Base-by-base conservation (phyloP, 148 eudicot species). In the Arbutus unedo region DNA sequence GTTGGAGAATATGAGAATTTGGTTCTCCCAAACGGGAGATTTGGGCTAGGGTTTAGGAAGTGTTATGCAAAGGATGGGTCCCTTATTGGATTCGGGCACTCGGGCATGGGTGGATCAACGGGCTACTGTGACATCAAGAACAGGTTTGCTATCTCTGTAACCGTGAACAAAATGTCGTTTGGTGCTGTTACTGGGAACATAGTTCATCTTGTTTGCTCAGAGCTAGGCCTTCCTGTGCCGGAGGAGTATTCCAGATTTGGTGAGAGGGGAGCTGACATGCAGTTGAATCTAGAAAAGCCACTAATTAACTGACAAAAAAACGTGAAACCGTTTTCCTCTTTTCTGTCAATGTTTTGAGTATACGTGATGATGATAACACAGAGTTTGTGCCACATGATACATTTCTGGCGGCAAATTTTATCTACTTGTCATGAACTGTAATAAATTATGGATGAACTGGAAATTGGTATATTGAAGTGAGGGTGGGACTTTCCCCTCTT, bases 31-130 rank as follows among this genome's bases (percentile, higher is more conserved):
- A 78, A 88, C 84, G 97, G 97, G 51, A 85, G 85, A 38, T 94
- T 92, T 60, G 99, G 99, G 49, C 87, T 96, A 53, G 99, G 99
- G 41, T 96, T 96, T 80, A 92, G 82, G 87, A 93, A 91, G 80
- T 84, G 87, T 67, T 86, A 86, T 16, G 83, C 92, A 0, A 76
- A 64, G 47, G 97, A 96, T 81, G 97, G 97, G 16, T 83, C 84
- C 5, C 71, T 92, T 62, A 83, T 88, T 66, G 99, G 98, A 5
- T 94, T 96, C 11, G 99, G 99, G 81, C 99, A 96, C 84, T 87
- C 98, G 1, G 99, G 99, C 50, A 87, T 96, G 93, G 99, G 99
- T 51, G 99, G 99, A 79, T 96, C 99, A 5, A 93, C 95, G 3
- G 99, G 97, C 14, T 92, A 84, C 62, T 94, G 99, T 86, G 93